phyloP scores from a whole-genome alignment of 2,329 filamentous ascomycete species.

The Ascochyta pisi region DNA sequence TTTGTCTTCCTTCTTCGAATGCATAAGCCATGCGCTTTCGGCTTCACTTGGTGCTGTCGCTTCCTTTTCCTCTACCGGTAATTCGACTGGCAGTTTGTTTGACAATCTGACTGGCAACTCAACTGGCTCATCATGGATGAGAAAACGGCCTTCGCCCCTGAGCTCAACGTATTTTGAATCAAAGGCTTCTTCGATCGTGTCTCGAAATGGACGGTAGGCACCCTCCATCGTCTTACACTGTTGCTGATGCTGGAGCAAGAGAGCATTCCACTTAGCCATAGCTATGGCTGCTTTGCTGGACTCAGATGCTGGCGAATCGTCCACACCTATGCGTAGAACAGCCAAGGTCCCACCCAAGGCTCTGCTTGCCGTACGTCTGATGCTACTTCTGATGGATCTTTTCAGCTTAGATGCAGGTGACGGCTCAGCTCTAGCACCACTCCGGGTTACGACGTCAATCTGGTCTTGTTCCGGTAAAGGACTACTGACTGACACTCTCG shows the following conservation, averaged over 20 bases:
- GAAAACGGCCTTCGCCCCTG: constrained; percentile 2
- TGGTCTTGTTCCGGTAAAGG: not conserved
- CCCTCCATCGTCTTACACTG: not conserved
- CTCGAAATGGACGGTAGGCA: constrained; percentile 3
- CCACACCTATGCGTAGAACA: not conserved
- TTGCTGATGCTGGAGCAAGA: not conserved
- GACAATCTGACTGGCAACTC: not conserved
- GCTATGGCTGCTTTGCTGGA: not conserved
- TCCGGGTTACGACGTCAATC: not conserved
- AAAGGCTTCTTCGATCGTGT: constrained; percentile 3
- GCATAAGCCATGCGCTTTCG: not conserved
- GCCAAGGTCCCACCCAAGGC: not conserved
- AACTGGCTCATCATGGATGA: not conserved
- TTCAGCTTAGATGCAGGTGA: not conserved
- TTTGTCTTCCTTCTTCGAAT: not conserved
- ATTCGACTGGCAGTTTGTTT: not conserved
- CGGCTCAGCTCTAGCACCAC: not conserved
- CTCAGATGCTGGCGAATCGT: not conserved
- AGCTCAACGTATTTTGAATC: constrained; percentile 6
- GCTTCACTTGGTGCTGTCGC: not conserved
- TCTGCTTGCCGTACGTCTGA: not conserved
- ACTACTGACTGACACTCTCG: not conserved
- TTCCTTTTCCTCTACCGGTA: not conserved
- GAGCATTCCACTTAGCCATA: not conserved
- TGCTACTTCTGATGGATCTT: not conserved